Base-by-base conservation (phyloP, 2,329 filamentous ascomycete genomes). In the Sporothrix schenckii region DNA sequence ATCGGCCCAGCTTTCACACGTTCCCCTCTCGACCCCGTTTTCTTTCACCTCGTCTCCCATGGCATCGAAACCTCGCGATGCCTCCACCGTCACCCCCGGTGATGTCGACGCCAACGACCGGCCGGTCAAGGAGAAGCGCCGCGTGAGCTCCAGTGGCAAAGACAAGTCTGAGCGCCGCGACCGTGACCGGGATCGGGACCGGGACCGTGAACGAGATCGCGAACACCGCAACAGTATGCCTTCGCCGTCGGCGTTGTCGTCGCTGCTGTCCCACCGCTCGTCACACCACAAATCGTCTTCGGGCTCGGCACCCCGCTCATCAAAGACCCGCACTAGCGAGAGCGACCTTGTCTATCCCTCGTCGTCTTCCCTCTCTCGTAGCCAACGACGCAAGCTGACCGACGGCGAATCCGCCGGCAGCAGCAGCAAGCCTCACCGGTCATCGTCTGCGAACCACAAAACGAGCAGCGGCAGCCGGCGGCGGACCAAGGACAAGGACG, bases 291-390 rank as follows among this genome's bases (percentile, higher is more conserved):
- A 72, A 27, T 71, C 73, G 6, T 30, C 72, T 5, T 53, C 69
- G 4, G 39, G 58, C 19, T 50, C 68, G 14, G 41, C 67, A 0
- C 24, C 65, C 13, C 69, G 71, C 16, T 47, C 72, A 34, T 49
- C 70, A 19, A 72, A 71, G 34, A 19, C 54, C 13, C 70, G 71
- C 27, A 21, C 69, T 1, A 68, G 44, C 53, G 72, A 73, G 70
- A 74, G 73, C 67, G 73, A 74, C 11, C 69, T 73, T 24, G 50
- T 71, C 10, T 70, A 52, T 24, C 68, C 68, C 0, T 69, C 71
- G 2, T 30, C 69, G 3, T 68, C 71, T 16, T 56, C 71, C 1
- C 1, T 52, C 13, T 68, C 68, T 0, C 72, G 70, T 30, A 68
- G 72, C 66, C 61, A 71, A 2, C 54, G 65, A 30, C 54, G 61